Evolutionary conservation across 495 filamentous ascomycete species (phyloP), one percentile per base, ranked within the genome.

Genomic region (Lasiosphaeris hirsuta): DNA sequence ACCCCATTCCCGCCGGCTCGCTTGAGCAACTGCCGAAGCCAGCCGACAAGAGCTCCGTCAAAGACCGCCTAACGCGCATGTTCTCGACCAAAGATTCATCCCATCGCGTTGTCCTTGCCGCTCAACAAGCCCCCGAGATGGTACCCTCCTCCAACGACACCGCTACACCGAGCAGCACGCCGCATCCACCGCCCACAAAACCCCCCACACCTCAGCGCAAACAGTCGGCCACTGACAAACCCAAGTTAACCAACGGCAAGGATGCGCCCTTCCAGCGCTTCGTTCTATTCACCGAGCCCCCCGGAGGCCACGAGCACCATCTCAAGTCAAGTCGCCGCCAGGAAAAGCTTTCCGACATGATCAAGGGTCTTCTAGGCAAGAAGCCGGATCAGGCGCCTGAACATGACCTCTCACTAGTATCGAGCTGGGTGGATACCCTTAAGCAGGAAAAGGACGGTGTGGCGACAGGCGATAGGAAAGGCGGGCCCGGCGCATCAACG

Each of bases 401-500:
- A 58, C 85, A 90, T 64, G 90, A 96, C 61, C 79, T 97, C 30
- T 97, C 92, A 10, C 79, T 98, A 54, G 92, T 97, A 78, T 94
- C 92, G 7, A 90, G 82, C 59, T 97, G 94, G 94, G 91, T 96
- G 35, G 93, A 97, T 72, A 92, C 94, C 63, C 81, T 97, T 57
- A 90, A 90, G 68, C 86, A 77, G 61, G 94, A 98, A 71, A 89
- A 89, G 61, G 90, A 95, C 51, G 85, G 81, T 63, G 64, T 90
- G 39, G 63, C 69, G 9, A 53, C 63, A 30, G 23, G 23, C 19
- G 90, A 96, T 60, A 91, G 88, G 77, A 93, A 87, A 66, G 84
- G 84, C 18, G 85, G 86, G 0, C 82, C 88, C 1, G 90, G 88
- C 65, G 79, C 90, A 10, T 87, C 88, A n/a, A 85, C 83, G 4